Base-by-base conservation (phyloP, 768 basidiomycete species). In the Rhodocollybia butyracea region DNA sequence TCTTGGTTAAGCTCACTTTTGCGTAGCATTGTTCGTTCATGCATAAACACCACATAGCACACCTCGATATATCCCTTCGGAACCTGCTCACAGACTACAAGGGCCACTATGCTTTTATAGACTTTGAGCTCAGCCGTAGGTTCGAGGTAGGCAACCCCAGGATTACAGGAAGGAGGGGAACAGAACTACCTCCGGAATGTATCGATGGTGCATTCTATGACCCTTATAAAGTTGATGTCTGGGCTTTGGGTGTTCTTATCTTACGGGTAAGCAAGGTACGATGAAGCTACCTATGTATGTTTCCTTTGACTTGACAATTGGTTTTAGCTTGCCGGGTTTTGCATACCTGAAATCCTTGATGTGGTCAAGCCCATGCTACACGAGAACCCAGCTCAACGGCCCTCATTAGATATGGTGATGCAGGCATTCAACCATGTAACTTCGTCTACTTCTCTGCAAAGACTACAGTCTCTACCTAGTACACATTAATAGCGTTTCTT, bases 141-240 rank as follows among this genome's bases (percentile, higher is more conserved):
- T 84, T 83, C 63, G 73, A 79, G 46, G 68, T 66, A 36, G 41
- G 63, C 3, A 55, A 66, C 21, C 61, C 63, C 47, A 76, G 79
- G 6, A 63, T 85, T 19, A 66, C 65, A 57, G 70, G 71, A 41
- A 75, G 74, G 63, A 76, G 81, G 13, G 80, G 81, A 21, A 86
- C 88, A 19, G 89, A 90, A 56, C 63, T 85, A 11, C 85, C 89
- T 19, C 88, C 88, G 12, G 89, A 91, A 66, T 79, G 81, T 46
- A 87, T 84, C 60, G 63, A 66, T 21, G 78, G 76, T 19, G 77
- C 75, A 41, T 65, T 66, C 22, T 63, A 63, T 36, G 79, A 88
- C 66, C 84, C 87, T 3, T 89, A 81, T 64, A 88, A 87, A 69
- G 70, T 87, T 7, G 88, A 91, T 62, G 77, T 90, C 2, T 91